Base-by-base conservation (phyloP, 805 yeast genomes). In the Schwanniomyces vanrijiae region DNA sequence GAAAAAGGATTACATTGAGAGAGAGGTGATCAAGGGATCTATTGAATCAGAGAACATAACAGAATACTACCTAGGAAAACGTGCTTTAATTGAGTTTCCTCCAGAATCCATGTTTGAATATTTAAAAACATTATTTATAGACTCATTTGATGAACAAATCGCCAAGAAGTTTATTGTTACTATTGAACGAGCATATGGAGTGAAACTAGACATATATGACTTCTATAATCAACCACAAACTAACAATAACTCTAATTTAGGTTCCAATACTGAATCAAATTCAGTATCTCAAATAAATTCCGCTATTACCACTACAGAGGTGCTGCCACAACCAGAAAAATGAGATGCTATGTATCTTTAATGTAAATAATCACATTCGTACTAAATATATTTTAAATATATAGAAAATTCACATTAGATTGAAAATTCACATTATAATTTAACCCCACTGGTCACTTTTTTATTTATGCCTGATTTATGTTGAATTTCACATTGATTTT, bases 1-100 rank as follows among this genome's bases (percentile, higher is more conserved):
- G 20, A 62, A 54, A 49, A 55, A 58, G 39, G 73, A 69, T 11
- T 72, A 71, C 48, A 38, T 70, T 8, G 47, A 44, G 9, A 55
- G 52, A 34, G 56, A 53, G 19, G 31, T 41, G 2, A 41, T 45
- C 13, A 52, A 47, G 14, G 56, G 52, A 3, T 43, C 44, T 6
- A 39, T 53, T 3, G 55, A 51, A 34, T 41, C 56, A 14, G 58
- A 51, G 11, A 54, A 49, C 39, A 51, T 53, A 3, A 52, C 54
- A 8, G 65, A 58, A 43, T 70, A 62, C 48, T 45, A 55, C 2
- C 51, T 72, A 25, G 77, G 76, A 1, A 56, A 62, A 34, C 52
- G 75, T 20, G 55, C 69, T 6, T 42, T 64, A 21, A 53, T 60
- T 18, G 77, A 72, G 51, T 67, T 68, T 41, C 49, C 53, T 3